Evolutionary conservation across 176 grass and related monocot species (phyloP), one percentile per base, ranked within the genome.

Genomic region (Musa itinerans): DNA sequence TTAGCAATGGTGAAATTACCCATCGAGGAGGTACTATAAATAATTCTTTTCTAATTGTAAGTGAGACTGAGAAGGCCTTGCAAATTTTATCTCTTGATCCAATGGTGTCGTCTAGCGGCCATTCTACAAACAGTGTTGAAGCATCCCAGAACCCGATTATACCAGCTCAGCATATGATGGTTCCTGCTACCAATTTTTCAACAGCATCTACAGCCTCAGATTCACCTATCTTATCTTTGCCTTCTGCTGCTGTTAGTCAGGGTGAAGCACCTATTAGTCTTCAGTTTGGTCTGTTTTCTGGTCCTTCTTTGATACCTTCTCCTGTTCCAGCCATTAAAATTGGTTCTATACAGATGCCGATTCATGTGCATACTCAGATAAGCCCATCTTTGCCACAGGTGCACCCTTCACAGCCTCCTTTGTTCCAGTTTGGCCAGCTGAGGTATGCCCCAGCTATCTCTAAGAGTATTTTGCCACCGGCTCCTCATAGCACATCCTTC

Each of bases 301-400:
- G 90, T 54, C 88, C 95, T 83, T 88, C 95, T 85, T 79, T 98
- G 71, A 91, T 98, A 74, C 95, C 95, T 72, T 89, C 95, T 76
- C 84, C 83, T 15, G 79, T 93, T 85, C 90, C 84, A 82, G 90
- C 90, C 65, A 98, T 98, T 86, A 90, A 98, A 79, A 94, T 98
- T 85, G 95, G 95, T 81, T 98, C 95, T 20, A 91, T 98, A 81
- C 95, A 98, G 67, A 98, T 98, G 95, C 95, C 90, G 20, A 98
- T 98, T 79, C 84, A 98, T 87, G 79, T 91, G 64, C 90, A 91
- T 71, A 87, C 82, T 72, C 90, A 91, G 80, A 72, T 85, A 81
- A 84, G 76, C 21, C 90, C 84, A 73, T 82, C 86, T 54, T 52
- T 89, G 57, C 48, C 80, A 78, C 95, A 93, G 74, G 79, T 83